These are phyloP conservation scores for Vinca major DNA, from an alignment of 305 asterid species.

Conservation along the genomic window DNA sequence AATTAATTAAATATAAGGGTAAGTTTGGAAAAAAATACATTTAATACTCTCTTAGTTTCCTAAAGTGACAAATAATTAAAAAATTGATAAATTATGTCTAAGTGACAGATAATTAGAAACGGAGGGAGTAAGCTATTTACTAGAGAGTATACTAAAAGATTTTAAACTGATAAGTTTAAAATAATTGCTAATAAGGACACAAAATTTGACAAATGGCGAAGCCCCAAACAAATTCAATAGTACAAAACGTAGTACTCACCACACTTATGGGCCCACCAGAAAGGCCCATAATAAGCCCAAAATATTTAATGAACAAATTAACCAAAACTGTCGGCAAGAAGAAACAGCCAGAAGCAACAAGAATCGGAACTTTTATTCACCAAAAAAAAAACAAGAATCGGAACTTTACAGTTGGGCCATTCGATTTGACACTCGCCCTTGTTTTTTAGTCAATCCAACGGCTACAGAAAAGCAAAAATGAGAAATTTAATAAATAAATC, in stretches of 20 bases:
- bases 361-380: constrained; percentile 7
- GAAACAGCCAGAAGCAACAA: neutral
- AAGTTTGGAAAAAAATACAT: no score
- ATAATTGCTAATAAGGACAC: constrained; percentile 19
- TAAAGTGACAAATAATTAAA: no score
- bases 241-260: no score
- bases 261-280: neutral
- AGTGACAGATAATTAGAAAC: no score
- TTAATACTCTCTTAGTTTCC: no score
- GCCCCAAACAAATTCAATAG: neutral
- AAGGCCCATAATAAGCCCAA: constrained; percentile 14
- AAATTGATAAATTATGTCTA: no score
- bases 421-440: constrained; percentile 8
- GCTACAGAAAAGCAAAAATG: neutral
- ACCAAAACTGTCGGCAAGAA: constrained; percentile 38
- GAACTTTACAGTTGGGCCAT: constrained; percentile 14
- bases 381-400: neutral
- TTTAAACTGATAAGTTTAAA: no score
- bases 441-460: constrained; percentile 21
- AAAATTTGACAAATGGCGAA: neutral
- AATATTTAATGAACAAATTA: constrained; percentile 10
- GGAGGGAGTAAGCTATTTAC: no score
- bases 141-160: no score
- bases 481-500: neutral
- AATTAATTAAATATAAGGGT: no score